Conservation (phyloP, 2,329 filamentous ascomycete species). For the Penicillium sp. region DNA sequence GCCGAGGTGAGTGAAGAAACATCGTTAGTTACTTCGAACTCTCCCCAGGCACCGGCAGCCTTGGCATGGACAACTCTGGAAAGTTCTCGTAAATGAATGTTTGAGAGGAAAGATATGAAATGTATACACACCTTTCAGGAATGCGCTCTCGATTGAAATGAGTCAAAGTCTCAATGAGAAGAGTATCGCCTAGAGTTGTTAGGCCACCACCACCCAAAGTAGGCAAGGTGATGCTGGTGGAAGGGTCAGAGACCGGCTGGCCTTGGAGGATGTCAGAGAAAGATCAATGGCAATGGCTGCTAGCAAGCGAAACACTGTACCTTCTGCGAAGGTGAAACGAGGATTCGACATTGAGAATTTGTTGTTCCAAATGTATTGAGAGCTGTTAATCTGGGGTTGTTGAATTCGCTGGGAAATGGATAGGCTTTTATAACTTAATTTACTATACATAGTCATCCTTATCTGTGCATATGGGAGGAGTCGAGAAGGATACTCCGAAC, state of each 20-base stretch:
- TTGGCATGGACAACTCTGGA: constrained; percentile 63
- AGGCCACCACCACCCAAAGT: constrained; percentile 45
- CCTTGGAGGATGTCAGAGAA: constrained; percentile 25
- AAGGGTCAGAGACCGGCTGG: constrained; percentile 34
- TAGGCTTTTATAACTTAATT: not conserved
- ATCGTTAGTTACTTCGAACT: constrained; percentile 67
- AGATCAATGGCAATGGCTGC: not conserved
- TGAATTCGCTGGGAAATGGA: not conserved
- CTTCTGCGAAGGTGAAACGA: constrained; percentile 37
- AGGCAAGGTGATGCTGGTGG: constrained; percentile 33
- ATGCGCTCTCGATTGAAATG: constrained; percentile 69
- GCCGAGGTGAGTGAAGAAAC: constrained; percentile 60
- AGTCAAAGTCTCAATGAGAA: constrained; percentile 65
- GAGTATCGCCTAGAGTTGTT: constrained; percentile 61
- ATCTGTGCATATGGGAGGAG: not conserved
- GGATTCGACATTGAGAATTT: not conserved
- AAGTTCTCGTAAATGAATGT: constrained; percentile 1
- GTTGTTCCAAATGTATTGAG: not conserved
- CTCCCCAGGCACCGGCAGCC: constrained; percentile 62
- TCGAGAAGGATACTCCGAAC: not conserved
- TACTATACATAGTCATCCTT: not conserved
- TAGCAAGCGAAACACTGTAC: constrained; percentile 17
- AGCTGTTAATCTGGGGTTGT: not conserved
- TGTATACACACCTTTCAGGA: constrained; percentile 55
- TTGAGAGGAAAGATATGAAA: not conserved